These are phyloP conservation scores for Kwoniella heveanensis DNA, from an alignment of 768 basidiomycete genomes.

Conservation along the genomic window DNA sequence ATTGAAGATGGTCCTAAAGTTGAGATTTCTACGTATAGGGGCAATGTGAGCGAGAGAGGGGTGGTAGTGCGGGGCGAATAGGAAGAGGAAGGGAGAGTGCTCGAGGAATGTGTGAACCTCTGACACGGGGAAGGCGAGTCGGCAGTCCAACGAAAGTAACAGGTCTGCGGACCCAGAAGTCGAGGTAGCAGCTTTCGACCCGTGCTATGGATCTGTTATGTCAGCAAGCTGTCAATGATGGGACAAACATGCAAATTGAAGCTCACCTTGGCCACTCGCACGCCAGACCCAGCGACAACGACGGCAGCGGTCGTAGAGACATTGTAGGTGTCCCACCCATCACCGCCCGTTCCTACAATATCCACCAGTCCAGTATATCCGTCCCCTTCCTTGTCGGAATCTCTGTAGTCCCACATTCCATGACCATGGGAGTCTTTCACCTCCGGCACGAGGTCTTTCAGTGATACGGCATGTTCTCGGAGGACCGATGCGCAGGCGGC, in stretches of 20 bases:
- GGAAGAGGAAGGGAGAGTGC: constrained; percentile 76
- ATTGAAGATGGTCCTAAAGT: constrained; percentile 97
- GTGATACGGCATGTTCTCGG: constrained; percentile 67
- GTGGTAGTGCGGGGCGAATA: constrained; percentile 92
- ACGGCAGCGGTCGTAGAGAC: constrained; percentile 93
- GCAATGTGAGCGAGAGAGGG: constrained; percentile 78
- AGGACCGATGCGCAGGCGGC: constrained; percentile 77
- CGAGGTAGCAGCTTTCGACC: constrained; percentile 77
- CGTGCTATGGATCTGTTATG: constrained; percentile 66
- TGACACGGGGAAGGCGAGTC: constrained; percentile 64
- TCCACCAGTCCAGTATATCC: constrained; percentile 61
- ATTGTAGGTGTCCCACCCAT: constrained; percentile 94
- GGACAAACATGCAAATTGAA: too few relatives aligned
- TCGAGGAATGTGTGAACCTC: constrained; percentile 60
- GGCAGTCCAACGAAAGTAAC: constrained; percentile 77
- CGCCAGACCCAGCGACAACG: constrained; percentile 91
- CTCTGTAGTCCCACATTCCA: constrained; percentile 51
- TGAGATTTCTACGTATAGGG: constrained; percentile 79
- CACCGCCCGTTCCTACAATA: constrained; percentile 92
- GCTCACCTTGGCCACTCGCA: constrained; percentile 84
- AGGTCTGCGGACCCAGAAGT: constrained; percentile 93
- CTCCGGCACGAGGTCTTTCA: constrained; percentile 58
- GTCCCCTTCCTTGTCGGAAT: constrained; percentile 51
- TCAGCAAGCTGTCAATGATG: constrained; percentile 12
- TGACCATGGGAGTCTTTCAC: constrained; percentile 22